Evolutionary conservation across 345 rosid genomes (phyloP), one percentile per base, ranked within the genome.

Genomic region (Salix arbutifolia): DNA sequence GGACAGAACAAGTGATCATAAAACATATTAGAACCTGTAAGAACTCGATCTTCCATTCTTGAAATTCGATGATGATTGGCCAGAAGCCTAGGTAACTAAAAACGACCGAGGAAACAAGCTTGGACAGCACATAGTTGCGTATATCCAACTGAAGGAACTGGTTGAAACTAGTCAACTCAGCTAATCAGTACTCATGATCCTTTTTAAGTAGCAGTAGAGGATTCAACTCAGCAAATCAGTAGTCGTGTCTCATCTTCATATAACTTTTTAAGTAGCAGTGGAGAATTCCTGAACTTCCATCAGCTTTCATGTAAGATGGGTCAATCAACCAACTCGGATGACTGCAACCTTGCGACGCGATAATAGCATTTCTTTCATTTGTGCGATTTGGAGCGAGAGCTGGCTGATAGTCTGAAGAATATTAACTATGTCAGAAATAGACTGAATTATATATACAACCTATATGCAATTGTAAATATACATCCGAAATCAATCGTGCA

Each of bases 401-500:
- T 82, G 82, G 69, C 69, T 76, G 46, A 88, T 90, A 76, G 73
- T 87, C 93, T 90, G 90, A 80, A 71, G 8, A 28, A 33, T 31
- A 40, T 10, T 40, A 37, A 65, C 53, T 25, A 25, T 28, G 18
- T 5, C 40, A 30, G 19, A 33, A 30, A 12, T 25, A 21, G 21
- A 23, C 13, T 38, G 21, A 46, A 28, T 6, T 60, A 53, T 8
- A 58, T 35, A 35, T 35, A 35, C 61, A 40, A 40, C 12, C 10
- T 8, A 10, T 2, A 40, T 0, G 46, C 46, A 40, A 40, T 40
- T 0, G 13, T 13, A 40, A 40, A 40, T 40, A 40, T 40, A 35
- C 37, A 35, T 5, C 46, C 46, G 18, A 16, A 46, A 46, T 14
- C 50, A 46, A 46, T 14, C 50, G 14, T 46, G 6, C 14, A 1